A percentile compares a stretch with the other conserved stretches of the same genome.
Conservation (phyloP, 2,329 filamentous ascomycete genomes). For the Verticillium albo-atrum region DNA sequence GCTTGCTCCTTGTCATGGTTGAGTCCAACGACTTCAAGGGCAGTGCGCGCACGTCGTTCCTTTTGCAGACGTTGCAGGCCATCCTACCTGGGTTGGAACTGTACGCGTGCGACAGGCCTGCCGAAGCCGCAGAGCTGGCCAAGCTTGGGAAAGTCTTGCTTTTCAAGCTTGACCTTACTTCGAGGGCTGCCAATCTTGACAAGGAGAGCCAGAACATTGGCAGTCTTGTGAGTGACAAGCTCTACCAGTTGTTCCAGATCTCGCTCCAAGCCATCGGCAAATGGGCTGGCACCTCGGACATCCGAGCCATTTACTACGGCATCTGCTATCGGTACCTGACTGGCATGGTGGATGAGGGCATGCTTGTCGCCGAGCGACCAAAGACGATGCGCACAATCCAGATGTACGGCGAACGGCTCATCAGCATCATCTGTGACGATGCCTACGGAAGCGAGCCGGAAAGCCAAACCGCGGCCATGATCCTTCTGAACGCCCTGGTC, state of each 20-base stretch:
- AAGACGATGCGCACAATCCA: constrained; percentile 70
- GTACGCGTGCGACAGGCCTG: constrained; percentile 63
- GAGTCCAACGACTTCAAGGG: constrained; percentile 76
- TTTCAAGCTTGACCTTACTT: constrained; percentile 61
- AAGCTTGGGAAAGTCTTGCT: constrained; percentile 70
- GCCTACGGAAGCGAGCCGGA: constrained; percentile 77
- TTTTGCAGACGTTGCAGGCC: constrained; percentile 81
- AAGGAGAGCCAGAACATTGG: constrained; percentile 45
- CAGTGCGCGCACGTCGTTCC: constrained; percentile 68
- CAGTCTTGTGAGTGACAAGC: constrained; percentile 79
- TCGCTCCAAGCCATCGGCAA: constrained; percentile 76
- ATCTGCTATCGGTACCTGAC: constrained; percentile 85
- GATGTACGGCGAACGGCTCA: constrained; percentile 67
- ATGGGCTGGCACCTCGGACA: constrained; percentile 62
- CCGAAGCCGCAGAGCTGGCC: constrained; percentile 71
- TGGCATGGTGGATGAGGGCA: constrained; percentile 56
- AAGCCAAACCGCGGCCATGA: constrained; percentile 79
- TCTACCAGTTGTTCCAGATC: constrained; percentile 87
- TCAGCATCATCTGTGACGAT: constrained; percentile 89
- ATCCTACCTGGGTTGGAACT: constrained; percentile 83
- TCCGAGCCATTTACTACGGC: constrained; percentile 84
- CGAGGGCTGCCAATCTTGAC: constrained; percentile 31
- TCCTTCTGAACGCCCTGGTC: constrained; percentile 77
- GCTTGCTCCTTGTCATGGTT: constrained; percentile 77
- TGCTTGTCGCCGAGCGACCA: constrained; percentile 40